These are phyloP conservation scores for Aspergillus oerlinghausenensis DNA, from an alignment of 2,329 filamentous ascomycete genomes.

Conservation along the genomic window DNA sequence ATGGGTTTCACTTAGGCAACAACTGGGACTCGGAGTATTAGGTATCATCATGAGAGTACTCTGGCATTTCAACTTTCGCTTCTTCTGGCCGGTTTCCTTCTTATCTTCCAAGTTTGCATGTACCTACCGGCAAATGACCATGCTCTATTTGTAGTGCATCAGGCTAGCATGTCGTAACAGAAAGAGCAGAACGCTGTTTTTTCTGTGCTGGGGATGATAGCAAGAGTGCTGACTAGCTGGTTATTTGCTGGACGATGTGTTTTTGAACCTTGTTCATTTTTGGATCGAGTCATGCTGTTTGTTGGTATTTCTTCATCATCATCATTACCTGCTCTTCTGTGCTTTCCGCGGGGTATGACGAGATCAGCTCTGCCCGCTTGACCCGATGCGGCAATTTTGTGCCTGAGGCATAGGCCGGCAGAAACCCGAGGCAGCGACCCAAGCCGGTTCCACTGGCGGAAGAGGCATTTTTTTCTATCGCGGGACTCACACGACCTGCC, in stretches of 20 bases:
- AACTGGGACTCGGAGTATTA: conserved; percentile 5
- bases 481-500: conserved; percentile 31
- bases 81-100: conserved; percentile 2
- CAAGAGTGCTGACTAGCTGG: conserved; percentile 11
- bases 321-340: neutral
- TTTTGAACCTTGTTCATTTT: conserved; percentile 9
- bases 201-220: conserved; percentile 9
- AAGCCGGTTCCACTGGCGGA: conserved; percentile 31
- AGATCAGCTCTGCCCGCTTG: conserved; percentile 14
- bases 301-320: conserved; percentile 1
- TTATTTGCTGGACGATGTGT: neutral
- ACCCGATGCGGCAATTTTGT: conserved; percentile 17
- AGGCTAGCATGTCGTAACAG: conserved; percentile 17
- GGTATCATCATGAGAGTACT: conserved; percentile 1
- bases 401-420: conserved; percentile 23
- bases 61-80: conserved; percentile 3
- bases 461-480: conserved; percentile 33
- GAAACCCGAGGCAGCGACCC: conserved; percentile 22
- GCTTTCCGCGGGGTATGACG: conserved; percentile 21
- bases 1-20: conserved; percentile 1
- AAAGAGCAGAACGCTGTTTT: conserved; percentile 7
- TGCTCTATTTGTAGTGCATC: conserved; percentile 20
- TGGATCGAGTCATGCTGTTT: neutral
- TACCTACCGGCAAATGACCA: conserved; percentile 29
- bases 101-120: conserved; percentile 14